Base-by-base conservation (phyloP, 129 eudicot species). In the Solidago caesia region DNA sequence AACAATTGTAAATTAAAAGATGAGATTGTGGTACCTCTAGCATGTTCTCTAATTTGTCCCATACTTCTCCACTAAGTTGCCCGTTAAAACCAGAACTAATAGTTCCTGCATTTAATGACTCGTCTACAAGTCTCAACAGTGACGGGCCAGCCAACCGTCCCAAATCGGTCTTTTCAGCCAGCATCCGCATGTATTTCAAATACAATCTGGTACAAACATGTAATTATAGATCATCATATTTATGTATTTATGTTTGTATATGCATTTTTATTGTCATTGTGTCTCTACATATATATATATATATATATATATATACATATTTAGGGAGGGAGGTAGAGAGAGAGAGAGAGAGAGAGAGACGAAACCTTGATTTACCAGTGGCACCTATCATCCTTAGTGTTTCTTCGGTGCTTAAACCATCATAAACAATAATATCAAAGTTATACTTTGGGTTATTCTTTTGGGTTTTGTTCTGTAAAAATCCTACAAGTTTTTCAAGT, bases 141-240 rank as follows among this genome's bases (percentile, higher is more conserved):
- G 98, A 88, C 10, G 98, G 98, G 29, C 97, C 91, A 0, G 89
- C 93, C 77, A 94, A 72, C 84, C 98, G 86, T 33, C 98, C 98
- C 0, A 94, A 61, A 81, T 94, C 98, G 14, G 97, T 94, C 85
- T 78, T 94, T 73, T 94, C 98, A 60, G 98, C 88, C 68, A 94
- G 70, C 59, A 74, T 82, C 33, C 98, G 84, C 76, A 90, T 15
- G 82, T 86, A 88, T 74, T 87, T 90, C 83, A 94, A 72, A 73
- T 94, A 94, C 80, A 88, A 81, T 81, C 98, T 94, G 86, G 42
- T 46, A 74, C 57, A 63, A 58, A 56, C 57, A 60, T 44, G 49
- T 27, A 49, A 59, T 48, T 4, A 3, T 5, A 58, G 5, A 67
- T 71, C 75, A 67, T 11, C 26, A 15, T n/a, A 8, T 46, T 33